phyloP scores from a whole-genome alignment of 371 early-diverging fungal species.

The Basidiobolus heterosporus region DNA sequence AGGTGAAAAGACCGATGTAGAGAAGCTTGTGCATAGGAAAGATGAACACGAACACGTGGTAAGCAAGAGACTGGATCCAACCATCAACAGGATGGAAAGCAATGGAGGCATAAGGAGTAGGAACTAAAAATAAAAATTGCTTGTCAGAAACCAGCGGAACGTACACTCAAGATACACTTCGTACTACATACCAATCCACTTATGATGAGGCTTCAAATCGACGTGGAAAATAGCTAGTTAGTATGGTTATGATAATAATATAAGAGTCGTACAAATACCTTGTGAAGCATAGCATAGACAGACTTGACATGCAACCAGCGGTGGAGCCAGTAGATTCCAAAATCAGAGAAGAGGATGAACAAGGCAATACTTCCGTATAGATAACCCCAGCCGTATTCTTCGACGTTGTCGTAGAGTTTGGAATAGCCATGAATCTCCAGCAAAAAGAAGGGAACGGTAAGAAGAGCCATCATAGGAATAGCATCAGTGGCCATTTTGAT shows the following conservation, averaged over 20 bases:
- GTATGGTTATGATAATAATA: not conserved
- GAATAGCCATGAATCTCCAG: constrained; percentile 80
- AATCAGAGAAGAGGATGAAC: constrained; percentile 85
- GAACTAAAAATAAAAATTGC: constrained; percentile 33
- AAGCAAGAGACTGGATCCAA: constrained; percentile 83
- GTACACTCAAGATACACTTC: not conserved
- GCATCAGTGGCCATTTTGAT: constrained; percentile 59
- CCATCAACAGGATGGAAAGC: constrained; percentile 92
- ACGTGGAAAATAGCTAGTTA: not conserved
- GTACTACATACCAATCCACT: constrained; percentile 29
- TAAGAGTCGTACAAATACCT: constrained; percentile 20
- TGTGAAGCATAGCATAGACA: constrained; percentile 78
- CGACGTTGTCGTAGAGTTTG: constrained; percentile 46
- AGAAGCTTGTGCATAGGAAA: constrained; percentile 80
- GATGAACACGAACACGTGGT: constrained; percentile 73
- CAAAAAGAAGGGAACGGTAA: constrained; percentile 80
- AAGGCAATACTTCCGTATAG: constrained; percentile 34
- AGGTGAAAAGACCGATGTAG: constrained; percentile 68
- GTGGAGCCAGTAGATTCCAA: constrained; percentile 87
- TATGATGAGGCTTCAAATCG: constrained; percentile 25
- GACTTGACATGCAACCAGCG: constrained; percentile 73
- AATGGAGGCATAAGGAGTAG: constrained; percentile 88
- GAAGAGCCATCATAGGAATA: constrained; percentile 57
- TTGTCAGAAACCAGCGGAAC: constrained; percentile 1
- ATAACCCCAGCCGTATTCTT: constrained; percentile 52